Percentiles rank a stretch among this genome's conserved stretches.
phyloP scores from a whole-genome alignment of 208 protist genomes.

The Acanthamoeba triangularis region DNA sequence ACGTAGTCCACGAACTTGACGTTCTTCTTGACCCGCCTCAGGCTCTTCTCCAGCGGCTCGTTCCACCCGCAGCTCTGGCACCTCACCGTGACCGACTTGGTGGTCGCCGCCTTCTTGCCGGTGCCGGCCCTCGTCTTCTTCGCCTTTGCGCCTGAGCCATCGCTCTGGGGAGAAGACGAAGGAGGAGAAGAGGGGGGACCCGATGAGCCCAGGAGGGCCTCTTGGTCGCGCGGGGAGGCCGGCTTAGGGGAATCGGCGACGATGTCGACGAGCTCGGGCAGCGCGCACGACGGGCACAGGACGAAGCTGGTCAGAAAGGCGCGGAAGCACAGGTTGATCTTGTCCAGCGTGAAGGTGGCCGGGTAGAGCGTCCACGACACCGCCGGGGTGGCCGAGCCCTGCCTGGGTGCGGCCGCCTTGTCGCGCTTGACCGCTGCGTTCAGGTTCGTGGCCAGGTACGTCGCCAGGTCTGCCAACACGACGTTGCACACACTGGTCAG shows the following conservation, averaged over 20 bases:
- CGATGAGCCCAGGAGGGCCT: background rate
- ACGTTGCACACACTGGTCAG: background rate
- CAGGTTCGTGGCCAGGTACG: slow-evolving; percentile 11
- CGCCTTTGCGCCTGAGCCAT: background rate
- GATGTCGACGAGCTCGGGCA: background rate
- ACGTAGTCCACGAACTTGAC: slow-evolving; percentile 41
- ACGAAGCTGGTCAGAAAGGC: background rate
- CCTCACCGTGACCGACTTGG: background rate
- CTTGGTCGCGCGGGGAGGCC: background rate
- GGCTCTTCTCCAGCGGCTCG: slow-evolving; percentile 1
- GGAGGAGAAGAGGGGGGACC: background rate
- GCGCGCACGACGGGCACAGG: background rate
- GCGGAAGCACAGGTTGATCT: background rate
- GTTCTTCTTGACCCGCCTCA: background rate
- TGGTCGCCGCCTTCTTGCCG: background rate
- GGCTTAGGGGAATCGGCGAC: background rate
- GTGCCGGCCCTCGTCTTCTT: background rate
- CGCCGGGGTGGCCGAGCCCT: background rate
- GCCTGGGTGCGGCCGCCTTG: background rate
- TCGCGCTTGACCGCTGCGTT: background rate
- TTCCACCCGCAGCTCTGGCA: slow-evolving; percentile 12
- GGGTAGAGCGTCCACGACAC: slow-evolving; percentile 13
- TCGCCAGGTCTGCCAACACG: background rate
- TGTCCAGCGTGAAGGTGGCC: slow-evolving; percentile 23
- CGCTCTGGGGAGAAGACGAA: background rate